Evolutionary conservation across 1,284 basidiomycete genomes (phyloP).

Genomic region (Porphyrellus sp.): DNA sequence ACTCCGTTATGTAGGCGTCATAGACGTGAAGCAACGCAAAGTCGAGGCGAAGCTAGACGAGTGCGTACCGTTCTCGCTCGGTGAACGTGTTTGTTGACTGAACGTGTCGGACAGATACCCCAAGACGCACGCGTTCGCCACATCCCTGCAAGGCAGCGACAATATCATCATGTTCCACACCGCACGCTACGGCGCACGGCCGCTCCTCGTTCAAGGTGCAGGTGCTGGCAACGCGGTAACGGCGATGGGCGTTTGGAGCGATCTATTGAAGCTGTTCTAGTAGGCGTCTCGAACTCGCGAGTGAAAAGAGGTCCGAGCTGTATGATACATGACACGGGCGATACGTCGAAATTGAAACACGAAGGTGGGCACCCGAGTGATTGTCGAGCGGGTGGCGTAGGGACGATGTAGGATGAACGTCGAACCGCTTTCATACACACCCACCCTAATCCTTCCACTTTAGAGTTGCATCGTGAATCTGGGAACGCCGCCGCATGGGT

Average conservation of each 20-base stretch:
- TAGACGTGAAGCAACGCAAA: slow-evolving; percentile 60
- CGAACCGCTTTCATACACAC: slow-evolving; percentile 1
- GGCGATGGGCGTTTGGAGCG: slow-evolving; percentile 94
- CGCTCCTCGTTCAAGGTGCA: slow-evolving; percentile 91
- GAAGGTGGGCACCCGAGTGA: background rate
- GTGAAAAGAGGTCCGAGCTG: slow-evolving; percentile 3
- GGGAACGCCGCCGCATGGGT: slow-evolving; percentile 3
- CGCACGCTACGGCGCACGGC: slow-evolving; percentile 78
- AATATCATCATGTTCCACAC: slow-evolving; percentile 99
- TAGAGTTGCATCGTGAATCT: background rate
- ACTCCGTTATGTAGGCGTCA: slow-evolving; percentile 91
- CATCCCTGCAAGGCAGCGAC: slow-evolving; percentile 92
- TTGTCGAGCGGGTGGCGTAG: slow-evolving; percentile 10
- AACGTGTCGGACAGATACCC: slow-evolving; percentile 63
- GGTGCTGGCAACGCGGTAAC: slow-evolving; percentile 97
- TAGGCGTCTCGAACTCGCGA: background rate
- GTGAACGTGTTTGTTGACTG: background rate
- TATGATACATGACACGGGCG: slow-evolving; percentile 5
- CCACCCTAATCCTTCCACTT: background rate
- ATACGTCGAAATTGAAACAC: slow-evolving; percentile 7
- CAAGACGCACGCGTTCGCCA: slow-evolving; percentile 88
- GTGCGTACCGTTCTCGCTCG: slow-evolving; percentile 41
- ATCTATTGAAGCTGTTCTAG: slow-evolving; percentile 62
- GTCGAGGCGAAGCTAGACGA: slow-evolving; percentile 83
- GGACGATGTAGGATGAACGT: background rate